Base-by-base conservation (phyloP, 2,329 filamentous ascomycete species). In the Xylariales sp. region DNA sequence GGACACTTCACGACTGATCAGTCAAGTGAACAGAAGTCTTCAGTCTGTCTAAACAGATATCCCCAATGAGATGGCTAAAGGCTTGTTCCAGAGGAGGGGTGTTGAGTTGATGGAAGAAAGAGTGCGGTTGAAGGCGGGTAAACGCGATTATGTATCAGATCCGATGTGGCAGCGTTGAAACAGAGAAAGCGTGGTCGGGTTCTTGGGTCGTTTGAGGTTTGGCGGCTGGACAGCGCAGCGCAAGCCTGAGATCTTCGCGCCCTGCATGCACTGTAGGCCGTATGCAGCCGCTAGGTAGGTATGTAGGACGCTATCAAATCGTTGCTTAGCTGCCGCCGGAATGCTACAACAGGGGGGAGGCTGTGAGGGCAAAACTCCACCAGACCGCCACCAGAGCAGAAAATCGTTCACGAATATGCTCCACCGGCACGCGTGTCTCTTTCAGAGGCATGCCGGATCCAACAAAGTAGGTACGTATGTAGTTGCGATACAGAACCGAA, bases 101-200 rank as follows among this genome's bases (percentile, higher is more conserved):
- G 31, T 20, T 25, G 14, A 24, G 14, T 19, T 25, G 31, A 24
- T 25, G 40, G 31, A 42, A 27, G n/a, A 28, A 11, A 14, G 31
- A 16, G n/a, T 20, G 16, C 18, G 32, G 21, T 19, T 9, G 21
- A n/a, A 16, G 9, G 32, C 8, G 32, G 18, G 32, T 14, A 19
- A 18, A 34, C 35, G 40, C 20, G 22, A 39, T 36, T 44, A 44
- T 44, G 42, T 44, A 44, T 24, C 33, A 15, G 32, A 25, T 11
- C 19, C 31, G 41, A 19, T 25, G 42, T 44, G 42, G 42, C 42
- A 40, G 42, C 42, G 42, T 37, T 25, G 24, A 40, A 37, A 40
- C 21, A 32, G 22, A 15, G 22, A 16, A 42, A 24, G 18, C 27
- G 40, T 19, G 24, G 32, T 36, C 34, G 32, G 34, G n/a, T 11